Conservation (phyloP, 352 stramenopile species). For the Phytophthora europaea region DNA sequence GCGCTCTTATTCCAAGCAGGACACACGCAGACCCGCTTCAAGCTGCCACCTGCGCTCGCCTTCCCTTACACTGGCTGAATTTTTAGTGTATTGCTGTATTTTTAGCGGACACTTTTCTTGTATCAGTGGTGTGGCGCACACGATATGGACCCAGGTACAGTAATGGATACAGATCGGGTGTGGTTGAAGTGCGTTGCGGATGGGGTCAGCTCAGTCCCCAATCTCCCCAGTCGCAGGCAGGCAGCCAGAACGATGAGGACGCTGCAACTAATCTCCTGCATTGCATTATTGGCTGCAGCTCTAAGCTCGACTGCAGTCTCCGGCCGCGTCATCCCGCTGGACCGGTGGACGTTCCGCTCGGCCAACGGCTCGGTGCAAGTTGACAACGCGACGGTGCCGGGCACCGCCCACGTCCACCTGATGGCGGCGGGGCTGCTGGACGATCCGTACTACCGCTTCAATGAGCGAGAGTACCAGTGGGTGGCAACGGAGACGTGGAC, state of each 20-base stretch:
- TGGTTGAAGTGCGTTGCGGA: constrained; percentile 28
- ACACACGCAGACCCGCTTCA: neutral
- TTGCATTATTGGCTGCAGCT: constrained; percentile 9
- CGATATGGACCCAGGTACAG: neutral
- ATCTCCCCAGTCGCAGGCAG: constrained; percentile 6
- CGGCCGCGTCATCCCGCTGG: constrained; percentile 41
- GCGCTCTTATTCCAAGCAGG: constrained; percentile 11
- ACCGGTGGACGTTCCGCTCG: constrained; percentile 60
- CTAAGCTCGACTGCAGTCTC: constrained; percentile 2
- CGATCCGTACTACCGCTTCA: constrained; percentile 78
- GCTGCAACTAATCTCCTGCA: neutral
- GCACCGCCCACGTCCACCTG: constrained; percentile 81
- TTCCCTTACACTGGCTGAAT: neutral
- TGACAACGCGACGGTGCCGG: constrained; percentile 62
- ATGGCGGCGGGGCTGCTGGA: constrained; percentile 65
- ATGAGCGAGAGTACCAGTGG: constrained; percentile 79
- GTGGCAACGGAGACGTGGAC: constrained; percentile 76
- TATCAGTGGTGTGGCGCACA: constrained; percentile 8
- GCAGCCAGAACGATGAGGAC: constrained; percentile 1
- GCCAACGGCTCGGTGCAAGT: constrained; percentile 70
- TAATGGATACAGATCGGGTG: constrained; percentile 1
- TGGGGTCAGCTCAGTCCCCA: constrained; percentile 10
- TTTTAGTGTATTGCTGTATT: constrained; percentile 7
- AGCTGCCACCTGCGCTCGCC: neutral
- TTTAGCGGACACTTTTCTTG: constrained; percentile 1